Conservation (phyloP, 2,329 filamentous ascomycete genomes). For the Phaeosphaeriaceae sp. region DNA sequence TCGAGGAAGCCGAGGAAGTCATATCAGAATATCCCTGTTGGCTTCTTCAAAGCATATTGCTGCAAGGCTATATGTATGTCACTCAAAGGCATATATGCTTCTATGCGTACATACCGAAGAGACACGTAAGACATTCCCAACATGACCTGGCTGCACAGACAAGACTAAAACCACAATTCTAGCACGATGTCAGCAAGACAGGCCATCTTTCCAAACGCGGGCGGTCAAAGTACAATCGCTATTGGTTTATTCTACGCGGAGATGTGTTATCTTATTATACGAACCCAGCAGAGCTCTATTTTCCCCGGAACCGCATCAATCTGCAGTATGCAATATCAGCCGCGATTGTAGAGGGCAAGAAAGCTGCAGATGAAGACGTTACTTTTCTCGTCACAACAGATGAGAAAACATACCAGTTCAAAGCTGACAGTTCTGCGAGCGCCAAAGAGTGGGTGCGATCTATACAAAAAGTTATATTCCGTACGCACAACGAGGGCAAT, state of each 20-base stretch:
- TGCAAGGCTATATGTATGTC: conserved; percentile 96
- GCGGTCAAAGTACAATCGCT: conserved; percentile 86
- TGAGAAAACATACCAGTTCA: conserved; percentile 83
- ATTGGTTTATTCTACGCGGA: conserved; percentile 92
- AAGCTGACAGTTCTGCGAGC: conserved; percentile 83
- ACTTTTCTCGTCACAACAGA: conserved; percentile 84
- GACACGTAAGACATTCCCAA: conserved; percentile 66
- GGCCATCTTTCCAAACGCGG: conserved; percentile 90
- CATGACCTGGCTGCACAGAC: not conserved
- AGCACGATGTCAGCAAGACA: conserved; percentile 72
- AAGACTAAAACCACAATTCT: conserved; percentile 22
- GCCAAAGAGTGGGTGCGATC: conserved; percentile 97
- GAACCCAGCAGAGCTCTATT: conserved; percentile 85
- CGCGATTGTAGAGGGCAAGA: conserved; percentile 72
- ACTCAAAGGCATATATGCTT: conserved; percentile 94
- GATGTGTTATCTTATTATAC: conserved; percentile 91
- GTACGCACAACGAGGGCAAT: conserved; percentile 94
- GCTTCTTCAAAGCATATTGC: conserved; percentile 86
- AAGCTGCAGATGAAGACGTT: conserved; percentile 72
- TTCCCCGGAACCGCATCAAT: conserved; percentile 90
- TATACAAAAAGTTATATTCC: conserved; percentile 92
- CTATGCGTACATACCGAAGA: conserved; percentile 95
- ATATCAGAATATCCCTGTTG: conserved; percentile 94
- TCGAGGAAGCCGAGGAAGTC: conserved; percentile 82
- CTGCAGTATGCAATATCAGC: conserved; percentile 90